Evolutionary conservation across 768 basidiomycete genomes (phyloP), one percentile per base, ranked within the genome.

Genomic region (Psilocybe tampanensis): DNA sequence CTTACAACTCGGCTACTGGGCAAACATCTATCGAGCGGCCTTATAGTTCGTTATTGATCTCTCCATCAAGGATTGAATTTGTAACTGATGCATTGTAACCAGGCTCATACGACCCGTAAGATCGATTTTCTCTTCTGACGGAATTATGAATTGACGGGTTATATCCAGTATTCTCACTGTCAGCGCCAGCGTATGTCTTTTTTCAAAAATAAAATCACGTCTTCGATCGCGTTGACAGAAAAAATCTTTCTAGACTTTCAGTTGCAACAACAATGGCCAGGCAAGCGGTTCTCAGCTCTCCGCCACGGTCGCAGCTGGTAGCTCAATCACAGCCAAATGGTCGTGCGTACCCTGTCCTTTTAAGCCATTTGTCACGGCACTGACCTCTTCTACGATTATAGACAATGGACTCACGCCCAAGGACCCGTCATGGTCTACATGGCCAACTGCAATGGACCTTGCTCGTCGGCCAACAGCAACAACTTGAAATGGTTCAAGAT

Each of bases 401-500:
- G 72, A 32, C 72, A 70, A 65, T 71, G 68, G 68, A 72, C 69
- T 0, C 73, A 74, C 58, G 70, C 68, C 13, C 64, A 72, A 62
- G 70, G 70, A 21, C 71, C 72, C n/a, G 71, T 72, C 48, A 72
- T 70, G 66, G 71, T 74, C 49, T 74, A 76, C 64, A 70, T 76
- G 68, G 72, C 74, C 43, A 67, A 67, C 24, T 74, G 74, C 66
- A 59, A 66, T 3, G 67, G 70, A 22, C 48, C 68, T 8, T 74
- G 74, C 64, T 63, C 69, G 3, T 69, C 69, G 18, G 67, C 61
- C 39, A 72, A 72, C 64, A 69, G 69, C 56, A 67, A 66, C 58
- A 62, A 43, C 47, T 65, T 75, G 45, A 56, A 60, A 47, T 75
- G 74, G 74, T 76, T 76, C 69, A 76, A 76, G 68, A 76, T 76